Evolutionary conservation across 306 rosid species (phyloP).

Genomic region (Malus sieversii): DNA sequence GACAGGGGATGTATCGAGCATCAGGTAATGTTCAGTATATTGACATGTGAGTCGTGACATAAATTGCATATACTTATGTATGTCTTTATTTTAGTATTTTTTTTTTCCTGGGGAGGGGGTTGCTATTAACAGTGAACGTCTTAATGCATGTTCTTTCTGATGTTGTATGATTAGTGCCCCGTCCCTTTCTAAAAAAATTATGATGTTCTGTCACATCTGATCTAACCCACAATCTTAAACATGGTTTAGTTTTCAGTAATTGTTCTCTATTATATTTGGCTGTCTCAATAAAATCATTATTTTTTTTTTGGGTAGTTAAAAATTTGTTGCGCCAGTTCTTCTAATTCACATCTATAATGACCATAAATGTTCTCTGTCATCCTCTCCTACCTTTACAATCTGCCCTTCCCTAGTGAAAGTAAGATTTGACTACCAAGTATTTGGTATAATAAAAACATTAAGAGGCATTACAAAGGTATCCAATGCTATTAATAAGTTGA

Average conservation of each 20-base stretch:
- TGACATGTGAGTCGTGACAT: not conserved
- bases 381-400: not conserved
- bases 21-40: slow-evolving; percentile 46
- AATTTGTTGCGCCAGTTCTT: not conserved
- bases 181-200: not conserved
- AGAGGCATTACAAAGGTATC: not conserved
- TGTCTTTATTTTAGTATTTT: not conserved
- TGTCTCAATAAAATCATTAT: not conserved
- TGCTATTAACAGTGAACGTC: not conserved
- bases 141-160: not conserved
- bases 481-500: not conserved
- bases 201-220: not conserved
- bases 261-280: not conserved
- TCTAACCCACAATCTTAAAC: not conserved
- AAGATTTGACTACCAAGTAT: not conserved
- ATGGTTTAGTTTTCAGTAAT: not conserved
- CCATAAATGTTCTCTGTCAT: not conserved
- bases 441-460: not conserved
- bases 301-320: not conserved
- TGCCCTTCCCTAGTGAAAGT: not conserved
- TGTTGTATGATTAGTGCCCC: not conserved
- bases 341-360: not conserved
- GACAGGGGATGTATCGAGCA: slow-evolving; percentile 90
- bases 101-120: not conserved
- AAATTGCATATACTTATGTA: not conserved